Percentiles rank a stretch among this genome's conserved stretches.
phyloP scores from a whole-genome alignment of 495 filamentous ascomycete genomes.

The Astrothelium macrocarpum region DNA sequence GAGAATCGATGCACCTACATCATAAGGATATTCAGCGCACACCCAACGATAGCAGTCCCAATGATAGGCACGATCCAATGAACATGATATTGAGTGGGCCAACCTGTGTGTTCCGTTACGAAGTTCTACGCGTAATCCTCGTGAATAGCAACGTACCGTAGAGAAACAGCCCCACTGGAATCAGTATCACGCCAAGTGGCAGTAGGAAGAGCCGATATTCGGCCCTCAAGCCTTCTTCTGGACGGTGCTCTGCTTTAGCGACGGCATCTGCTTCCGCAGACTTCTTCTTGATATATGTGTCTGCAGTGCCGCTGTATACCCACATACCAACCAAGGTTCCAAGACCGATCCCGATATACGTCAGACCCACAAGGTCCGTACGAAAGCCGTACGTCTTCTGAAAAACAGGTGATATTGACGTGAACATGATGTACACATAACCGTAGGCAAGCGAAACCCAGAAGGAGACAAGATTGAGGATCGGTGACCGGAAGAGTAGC shows the following conservation, averaged over 20 bases:
- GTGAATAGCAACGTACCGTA: background rate
- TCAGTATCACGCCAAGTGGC: background rate
- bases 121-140: background rate
- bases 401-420: slow-evolving; percentile 42
- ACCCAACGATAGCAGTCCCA: slow-evolving; percentile 20
- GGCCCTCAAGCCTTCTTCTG: background rate
- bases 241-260: background rate
- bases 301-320: background rate
- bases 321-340: slow-evolving; percentile 32
- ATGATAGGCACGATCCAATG: slow-evolving; percentile 28
- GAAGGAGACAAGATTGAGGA: slow-evolving; percentile 13
- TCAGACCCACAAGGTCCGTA: slow-evolving; percentile 33
- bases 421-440: slow-evolving; percentile 27
- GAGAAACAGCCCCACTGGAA: background rate
- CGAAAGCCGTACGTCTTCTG: slow-evolving; percentile 41
- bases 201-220: background rate
- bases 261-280: background rate
- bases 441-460: slow-evolving; percentile 8
- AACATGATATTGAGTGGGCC: slow-evolving; percentile 23
- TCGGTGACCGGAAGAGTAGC: slow-evolving; percentile 36
- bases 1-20: background rate
- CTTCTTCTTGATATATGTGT: background rate
- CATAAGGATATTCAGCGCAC: background rate
- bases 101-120: slow-evolving; percentile 8
- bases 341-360: slow-evolving; percentile 43